These are phyloP conservation scores for Zasmidium cellare DNA, from an alignment of 2,329 filamentous ascomycete genomes.

Conservation along the genomic window DNA sequence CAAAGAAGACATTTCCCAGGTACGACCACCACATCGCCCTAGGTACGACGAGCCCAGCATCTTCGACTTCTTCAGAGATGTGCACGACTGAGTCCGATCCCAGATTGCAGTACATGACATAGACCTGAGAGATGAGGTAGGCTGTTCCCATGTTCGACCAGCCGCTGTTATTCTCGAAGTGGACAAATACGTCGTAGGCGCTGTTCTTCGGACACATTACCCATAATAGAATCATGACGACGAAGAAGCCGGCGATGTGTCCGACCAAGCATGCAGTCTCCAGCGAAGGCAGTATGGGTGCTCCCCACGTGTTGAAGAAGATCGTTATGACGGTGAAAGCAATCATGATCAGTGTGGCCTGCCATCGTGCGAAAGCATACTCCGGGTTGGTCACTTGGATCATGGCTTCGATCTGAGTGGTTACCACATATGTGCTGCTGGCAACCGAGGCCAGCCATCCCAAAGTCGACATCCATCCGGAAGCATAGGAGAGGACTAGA, in stretches of 20 bases:
- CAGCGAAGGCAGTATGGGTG: constrained; percentile 33
- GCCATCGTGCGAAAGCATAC: constrained; percentile 30
- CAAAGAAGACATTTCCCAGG: constrained; percentile 22
- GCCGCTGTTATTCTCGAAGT: constrained; percentile 30
- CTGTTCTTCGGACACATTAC: constrained; percentile 34
- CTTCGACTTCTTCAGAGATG: constrained; percentile 36
- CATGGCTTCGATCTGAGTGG: constrained; percentile 39
- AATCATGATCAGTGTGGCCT: constrained; percentile 32
- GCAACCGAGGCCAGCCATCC: constrained; percentile 34
- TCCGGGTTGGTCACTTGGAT: constrained; percentile 35
- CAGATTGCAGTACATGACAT: constrained; percentile 28
- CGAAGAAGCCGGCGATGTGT: constrained; percentile 34
- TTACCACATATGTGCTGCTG: constrained; percentile 36
- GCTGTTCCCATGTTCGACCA: constrained; percentile 32
- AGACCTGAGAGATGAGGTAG: constrained; percentile 32
- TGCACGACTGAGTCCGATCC: constrained; percentile 33
- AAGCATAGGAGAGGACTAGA: constrained; percentile 21
- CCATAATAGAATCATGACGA: constrained; percentile 32
- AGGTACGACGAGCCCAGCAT: constrained; percentile 34
- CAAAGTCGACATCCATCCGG: constrained; percentile 25
- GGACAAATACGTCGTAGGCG: constrained; percentile 32
- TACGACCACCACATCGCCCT: constrained; percentile 31
- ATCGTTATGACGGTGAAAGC: constrained; percentile 39
- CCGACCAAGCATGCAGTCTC: constrained; percentile 41
- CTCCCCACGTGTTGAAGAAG: constrained; percentile 31